A percentile compares a stretch with the other conserved stretches of the same genome.
Conservation (phyloP, 805 yeast species). For the Kurtzmaniella cleridarum region DNA sequence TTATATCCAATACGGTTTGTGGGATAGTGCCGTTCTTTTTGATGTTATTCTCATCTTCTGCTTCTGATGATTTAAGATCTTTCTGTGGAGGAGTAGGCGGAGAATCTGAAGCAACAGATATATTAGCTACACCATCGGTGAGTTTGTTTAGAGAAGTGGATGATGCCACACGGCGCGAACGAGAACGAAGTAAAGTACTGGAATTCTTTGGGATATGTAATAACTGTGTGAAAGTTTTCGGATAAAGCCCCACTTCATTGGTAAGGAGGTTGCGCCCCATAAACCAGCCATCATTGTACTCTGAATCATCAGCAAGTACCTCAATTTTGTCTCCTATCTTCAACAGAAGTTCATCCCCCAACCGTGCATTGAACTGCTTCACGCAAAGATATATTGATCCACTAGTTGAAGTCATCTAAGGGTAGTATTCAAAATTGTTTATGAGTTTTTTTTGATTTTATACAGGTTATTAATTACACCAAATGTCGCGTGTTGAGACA, state of each 20-base stretch:
- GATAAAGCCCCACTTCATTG: conserved; percentile 80
- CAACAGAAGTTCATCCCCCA: conserved; percentile 84
- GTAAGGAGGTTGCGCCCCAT: conserved; percentile 76
- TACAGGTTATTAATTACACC: background rate
- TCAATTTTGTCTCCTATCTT: conserved; percentile 81
- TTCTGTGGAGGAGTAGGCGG: conserved; percentile 21
- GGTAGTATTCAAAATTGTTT: conserved; percentile 3
- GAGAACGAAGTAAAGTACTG: conserved; percentile 30
- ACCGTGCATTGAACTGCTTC: conserved; percentile 80
- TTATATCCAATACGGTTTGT: conserved; percentile 62
- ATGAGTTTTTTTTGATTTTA: background rate
- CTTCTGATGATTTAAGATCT: no score
- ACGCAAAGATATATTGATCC: conserved; percentile 51
- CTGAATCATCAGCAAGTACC: conserved; percentile 87
- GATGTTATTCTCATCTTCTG: no score
- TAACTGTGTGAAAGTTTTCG: conserved; percentile 77
- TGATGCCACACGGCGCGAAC: conserved; percentile 47
- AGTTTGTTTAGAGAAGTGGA: conserved; percentile 7
- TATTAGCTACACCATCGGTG: conserved; percentile 3
- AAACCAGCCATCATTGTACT: conserved; percentile 96
- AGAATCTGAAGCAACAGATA: background rate
- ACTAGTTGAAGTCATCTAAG: conserved; percentile 4
- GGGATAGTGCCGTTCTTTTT: no score
- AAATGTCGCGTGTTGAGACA: no score
- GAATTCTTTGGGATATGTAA: conserved; percentile 15